Evolutionary conservation across 148 eudicot species (phyloP).

Genomic region (Drosera capensis): DNA sequence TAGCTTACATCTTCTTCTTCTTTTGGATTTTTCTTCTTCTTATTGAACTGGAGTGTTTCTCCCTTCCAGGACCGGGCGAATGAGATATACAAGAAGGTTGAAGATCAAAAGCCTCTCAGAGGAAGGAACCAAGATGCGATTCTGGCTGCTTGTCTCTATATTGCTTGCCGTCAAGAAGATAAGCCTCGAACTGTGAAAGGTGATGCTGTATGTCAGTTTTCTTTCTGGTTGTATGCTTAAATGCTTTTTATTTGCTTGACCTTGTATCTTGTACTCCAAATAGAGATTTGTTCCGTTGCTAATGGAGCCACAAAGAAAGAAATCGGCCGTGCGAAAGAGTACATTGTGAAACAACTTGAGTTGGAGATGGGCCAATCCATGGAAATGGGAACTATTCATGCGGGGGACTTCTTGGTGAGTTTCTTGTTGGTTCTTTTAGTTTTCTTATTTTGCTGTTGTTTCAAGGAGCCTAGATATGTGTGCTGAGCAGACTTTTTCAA

Average conservation of each 20-base stretch:
- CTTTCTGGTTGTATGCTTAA: not conserved
- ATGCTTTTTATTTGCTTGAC: not conserved
- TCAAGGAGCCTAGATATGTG: not conserved
- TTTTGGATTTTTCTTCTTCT: not conserved
- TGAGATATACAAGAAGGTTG: slow-evolving; percentile 44
- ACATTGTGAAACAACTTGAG: slow-evolving; percentile 37
- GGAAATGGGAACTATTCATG: slow-evolving; percentile 20
- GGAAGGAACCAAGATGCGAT: slow-evolving; percentile 46
- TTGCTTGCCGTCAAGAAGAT: slow-evolving; percentile 52
- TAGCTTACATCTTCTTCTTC: not conserved
- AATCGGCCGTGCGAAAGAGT: slow-evolving; percentile 39
- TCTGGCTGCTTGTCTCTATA: slow-evolving; percentile 42
- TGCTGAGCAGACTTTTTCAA: not conserved
- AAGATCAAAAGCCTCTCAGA: slow-evolving; percentile 34
- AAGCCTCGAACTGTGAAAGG: slow-evolving; percentile 48
- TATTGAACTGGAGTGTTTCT: not conserved
- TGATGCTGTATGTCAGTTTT: not conserved
- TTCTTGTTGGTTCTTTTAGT: not conserved
- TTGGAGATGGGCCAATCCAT: slow-evolving; percentile 33
- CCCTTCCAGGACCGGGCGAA: slow-evolving; percentile 43
- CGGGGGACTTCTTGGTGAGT: slow-evolving; percentile 38
- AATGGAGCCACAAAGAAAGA: slow-evolving; percentile 50
- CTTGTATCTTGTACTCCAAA: slow-evolving; percentile 1
- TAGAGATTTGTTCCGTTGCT: slow-evolving; percentile 45
- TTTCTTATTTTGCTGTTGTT: not conserved